These are phyloP conservation scores for Boletus rubescentipes DNA, from an alignment of 768 basidiomycete species.

Conservation along the genomic window DNA sequence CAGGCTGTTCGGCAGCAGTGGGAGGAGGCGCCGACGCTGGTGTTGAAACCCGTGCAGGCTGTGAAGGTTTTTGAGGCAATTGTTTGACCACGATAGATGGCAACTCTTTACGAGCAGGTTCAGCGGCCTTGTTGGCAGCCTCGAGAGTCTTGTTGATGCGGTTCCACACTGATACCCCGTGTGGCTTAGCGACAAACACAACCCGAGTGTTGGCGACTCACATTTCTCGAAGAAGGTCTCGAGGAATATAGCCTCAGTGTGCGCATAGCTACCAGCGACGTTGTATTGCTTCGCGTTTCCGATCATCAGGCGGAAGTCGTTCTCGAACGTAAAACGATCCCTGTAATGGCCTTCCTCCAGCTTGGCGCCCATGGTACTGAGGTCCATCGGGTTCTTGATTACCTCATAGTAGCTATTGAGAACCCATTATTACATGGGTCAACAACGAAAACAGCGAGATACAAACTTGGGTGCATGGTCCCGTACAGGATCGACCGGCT, in stretches of 20 bases:
- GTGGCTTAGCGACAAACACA: slow-evolving; percentile 7
- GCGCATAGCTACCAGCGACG: slow-evolving; percentile 62
- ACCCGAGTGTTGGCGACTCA: slow-evolving; percentile 39
- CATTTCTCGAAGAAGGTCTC: slow-evolving; percentile 86
- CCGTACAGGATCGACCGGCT: slow-evolving; percentile 95
- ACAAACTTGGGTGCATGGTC: slow-evolving; percentile 83
- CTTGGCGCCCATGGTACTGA: slow-evolving; percentile 85
- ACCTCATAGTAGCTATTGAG: slow-evolving; percentile 80
- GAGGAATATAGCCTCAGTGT: slow-evolving; percentile 71
- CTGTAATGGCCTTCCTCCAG: slow-evolving; percentile 84
- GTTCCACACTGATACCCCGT: slow-evolving; percentile 65
- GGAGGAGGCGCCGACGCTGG: slow-evolving; percentile 16
- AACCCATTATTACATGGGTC: neutral
- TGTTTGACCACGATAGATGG: slow-evolving; percentile 28
- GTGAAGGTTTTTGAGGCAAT: slow-evolving; percentile 20
- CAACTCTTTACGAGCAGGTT: slow-evolving; percentile 22
- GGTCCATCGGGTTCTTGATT: slow-evolving; percentile 93
- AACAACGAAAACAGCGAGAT: neutral
- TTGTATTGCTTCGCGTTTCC: slow-evolving; percentile 89
- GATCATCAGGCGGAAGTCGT: slow-evolving; percentile 87
- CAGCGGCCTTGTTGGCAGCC: slow-evolving; percentile 50
- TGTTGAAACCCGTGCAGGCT: slow-evolving; percentile 6
- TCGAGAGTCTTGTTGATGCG: slow-evolving; percentile 84
- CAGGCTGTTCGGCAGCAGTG: slow-evolving; percentile 28
- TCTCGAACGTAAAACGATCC: slow-evolving; percentile 78